Evolutionary conservation across 495 filamentous ascomycete genomes (phyloP).

Genomic region (Lophiostoma macrostomum): DNA sequence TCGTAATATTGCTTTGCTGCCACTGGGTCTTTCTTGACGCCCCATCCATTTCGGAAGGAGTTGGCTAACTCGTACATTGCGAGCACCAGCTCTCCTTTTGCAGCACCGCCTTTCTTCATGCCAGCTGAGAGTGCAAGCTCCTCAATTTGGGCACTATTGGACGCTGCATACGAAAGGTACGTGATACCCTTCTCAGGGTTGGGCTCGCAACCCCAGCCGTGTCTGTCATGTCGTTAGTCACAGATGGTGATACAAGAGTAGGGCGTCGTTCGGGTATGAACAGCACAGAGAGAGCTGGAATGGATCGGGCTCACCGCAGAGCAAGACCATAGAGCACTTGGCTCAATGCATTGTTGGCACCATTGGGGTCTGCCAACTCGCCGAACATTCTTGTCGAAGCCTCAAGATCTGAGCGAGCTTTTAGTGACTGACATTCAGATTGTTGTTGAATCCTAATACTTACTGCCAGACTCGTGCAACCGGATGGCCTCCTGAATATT

Average conservation of each 20-base stretch:
- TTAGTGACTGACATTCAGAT: background rate
- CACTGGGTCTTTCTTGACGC: slow-evolving; percentile 79
- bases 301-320: slow-evolving; percentile 62
- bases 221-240: slow-evolving; percentile 51
- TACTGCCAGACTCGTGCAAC: slow-evolving; percentile 80
- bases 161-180: slow-evolving; percentile 86
- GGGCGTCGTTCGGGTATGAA: slow-evolving; percentile 12
- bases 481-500: slow-evolving; percentile 95
- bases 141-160: slow-evolving; percentile 84
- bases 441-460: slow-evolving; percentile 33
- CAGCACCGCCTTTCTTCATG: slow-evolving; percentile 86
- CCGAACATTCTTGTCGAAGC: slow-evolving; percentile 83
- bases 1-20: slow-evolving; percentile 95
- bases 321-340: slow-evolving; percentile 97
- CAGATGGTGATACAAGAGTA: background rate
- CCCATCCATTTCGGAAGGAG: slow-evolving; percentile 96
- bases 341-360: slow-evolving; percentile 85
- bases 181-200: slow-evolving; percentile 70
- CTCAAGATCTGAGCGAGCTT: slow-evolving; percentile 50
- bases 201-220: slow-evolving; percentile 86
- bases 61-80: slow-evolving; percentile 95
- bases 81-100: slow-evolving; percentile 96
- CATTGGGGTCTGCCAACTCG: slow-evolving; percentile 77
- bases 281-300: background rate
- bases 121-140: slow-evolving; percentile 76